phyloP scores from a whole-genome alignment of 2,329 filamentous ascomycete genomes.

The Pseudogymnoascus sp. region DNA sequence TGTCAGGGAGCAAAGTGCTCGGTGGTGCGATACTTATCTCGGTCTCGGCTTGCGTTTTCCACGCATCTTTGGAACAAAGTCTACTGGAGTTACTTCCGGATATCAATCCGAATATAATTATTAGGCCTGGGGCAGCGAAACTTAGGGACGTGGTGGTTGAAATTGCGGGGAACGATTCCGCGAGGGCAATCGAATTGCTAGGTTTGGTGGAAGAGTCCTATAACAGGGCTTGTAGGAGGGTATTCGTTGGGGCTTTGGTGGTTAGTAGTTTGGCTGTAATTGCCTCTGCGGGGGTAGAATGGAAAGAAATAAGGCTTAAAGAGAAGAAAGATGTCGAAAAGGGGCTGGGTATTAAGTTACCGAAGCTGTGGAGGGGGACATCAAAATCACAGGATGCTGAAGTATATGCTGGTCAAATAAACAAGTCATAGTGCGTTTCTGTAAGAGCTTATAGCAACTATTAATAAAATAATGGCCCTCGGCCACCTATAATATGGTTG shows the following conservation, averaged over 20 bases:
- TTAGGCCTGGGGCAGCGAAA: background rate
- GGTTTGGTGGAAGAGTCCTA: background rate
- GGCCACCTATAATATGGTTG: background rate
- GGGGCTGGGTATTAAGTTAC: background rate
- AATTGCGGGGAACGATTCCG: background rate
- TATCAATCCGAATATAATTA: background rate
- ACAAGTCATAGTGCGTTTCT: background rate
- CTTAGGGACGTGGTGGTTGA: background rate
- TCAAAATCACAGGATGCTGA: background rate
- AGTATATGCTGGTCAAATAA: background rate
- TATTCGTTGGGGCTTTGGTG: background rate
- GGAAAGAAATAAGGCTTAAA: background rate
- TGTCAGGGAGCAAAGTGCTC: constrained; percentile 55
- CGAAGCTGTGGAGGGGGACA: background rate
- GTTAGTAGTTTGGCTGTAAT: background rate
- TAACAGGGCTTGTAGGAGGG: background rate
- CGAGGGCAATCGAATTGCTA: background rate
- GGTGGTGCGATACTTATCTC: constrained; percentile 58
- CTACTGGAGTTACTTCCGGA: background rate
- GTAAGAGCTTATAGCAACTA: background rate
- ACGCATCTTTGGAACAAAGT: background rate
- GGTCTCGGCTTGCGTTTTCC: constrained; percentile 56
- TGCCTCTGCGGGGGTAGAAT: background rate
- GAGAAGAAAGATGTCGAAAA: background rate
- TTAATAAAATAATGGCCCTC: background rate